Evolutionary conservation across 78 protist genomes (phyloP).

Genomic region (Pelomyxa schiedti): DNA sequence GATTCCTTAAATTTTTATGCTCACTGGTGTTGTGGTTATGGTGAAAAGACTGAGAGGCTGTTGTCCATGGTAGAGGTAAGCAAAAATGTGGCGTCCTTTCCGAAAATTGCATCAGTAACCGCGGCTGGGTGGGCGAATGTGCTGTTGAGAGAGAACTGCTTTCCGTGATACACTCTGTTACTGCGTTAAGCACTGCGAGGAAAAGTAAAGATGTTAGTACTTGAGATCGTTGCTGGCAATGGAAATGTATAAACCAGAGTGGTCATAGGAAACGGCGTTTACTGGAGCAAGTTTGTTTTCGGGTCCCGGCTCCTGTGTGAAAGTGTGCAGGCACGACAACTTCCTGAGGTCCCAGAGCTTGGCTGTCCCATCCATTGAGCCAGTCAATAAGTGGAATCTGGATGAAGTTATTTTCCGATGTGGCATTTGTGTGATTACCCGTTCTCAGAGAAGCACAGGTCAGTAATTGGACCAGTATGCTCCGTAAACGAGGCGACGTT

Average conservation of each 20-base stretch:
- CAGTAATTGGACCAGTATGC: constrained; percentile 4
- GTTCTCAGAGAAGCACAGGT: constrained; percentile 60
- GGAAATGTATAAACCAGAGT: constrained; percentile 40
- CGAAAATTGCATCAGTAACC: constrained; percentile 11
- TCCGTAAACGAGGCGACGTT: constrained; percentile 34
- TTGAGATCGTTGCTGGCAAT: constrained; percentile 28
- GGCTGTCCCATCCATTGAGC: constrained; percentile 13
- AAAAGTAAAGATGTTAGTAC: background rate
- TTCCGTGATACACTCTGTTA: no score
- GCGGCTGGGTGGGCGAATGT: background rate
- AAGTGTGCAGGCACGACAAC: constrained; percentile 12
- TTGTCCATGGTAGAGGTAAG: constrained; percentile 12
- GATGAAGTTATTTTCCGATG: background rate
- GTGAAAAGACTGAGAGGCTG: no score
- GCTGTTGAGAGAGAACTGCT: no score
- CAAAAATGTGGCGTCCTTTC: constrained; percentile 6
- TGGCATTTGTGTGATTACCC: no score
- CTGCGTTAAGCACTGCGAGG: no score
- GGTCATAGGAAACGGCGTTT: constrained; percentile 36
- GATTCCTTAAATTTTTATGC: no score
- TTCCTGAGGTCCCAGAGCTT: constrained; percentile 79
- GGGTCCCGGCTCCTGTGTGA: constrained; percentile 4
- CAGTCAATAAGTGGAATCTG: constrained; percentile 18
- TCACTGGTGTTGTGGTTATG: no score
- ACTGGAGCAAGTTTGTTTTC: background rate